Evolutionary conservation across 2,329 filamentous ascomycete genomes (phyloP).

Genomic region (Pyrenophora seminiperda): DNA sequence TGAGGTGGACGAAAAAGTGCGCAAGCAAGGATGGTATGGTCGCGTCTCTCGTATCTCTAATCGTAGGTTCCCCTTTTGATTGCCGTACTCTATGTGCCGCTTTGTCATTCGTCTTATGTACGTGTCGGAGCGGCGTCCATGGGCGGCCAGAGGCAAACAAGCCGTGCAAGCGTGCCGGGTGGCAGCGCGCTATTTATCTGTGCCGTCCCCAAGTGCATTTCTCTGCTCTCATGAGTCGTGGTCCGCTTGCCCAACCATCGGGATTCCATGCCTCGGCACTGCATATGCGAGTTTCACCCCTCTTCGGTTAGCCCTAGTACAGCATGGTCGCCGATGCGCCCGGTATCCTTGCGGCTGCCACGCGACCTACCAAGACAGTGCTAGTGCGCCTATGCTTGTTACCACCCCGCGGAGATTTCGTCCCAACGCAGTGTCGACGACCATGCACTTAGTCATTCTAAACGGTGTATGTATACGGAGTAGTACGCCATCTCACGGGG

Average conservation of each 20-base stretch:
- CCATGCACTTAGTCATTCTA: slow-evolving; percentile 3
- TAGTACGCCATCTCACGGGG: background rate
- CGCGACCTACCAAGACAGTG: slow-evolving; percentile 7
- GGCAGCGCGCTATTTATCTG: background rate
- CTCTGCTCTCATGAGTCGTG: slow-evolving; percentile 1
- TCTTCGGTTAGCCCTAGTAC: slow-evolving; percentile 4
- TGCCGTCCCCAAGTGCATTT: slow-evolving; percentile 1
- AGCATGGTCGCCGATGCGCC: slow-evolving; percentile 12
- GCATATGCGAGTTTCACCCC: slow-evolving; percentile 14
- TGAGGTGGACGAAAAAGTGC: no score
- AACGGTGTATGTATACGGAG: no score
- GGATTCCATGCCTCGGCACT: slow-evolving; percentile 10
- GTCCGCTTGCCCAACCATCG: background rate
- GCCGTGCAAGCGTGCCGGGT: background rate
- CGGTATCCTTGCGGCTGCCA: slow-evolving; percentile 13
- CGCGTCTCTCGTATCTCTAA: background rate
- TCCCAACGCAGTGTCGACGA: slow-evolving; percentile 12
- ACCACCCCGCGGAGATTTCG: slow-evolving; percentile 2
- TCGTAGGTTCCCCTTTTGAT: slow-evolving; percentile 3
- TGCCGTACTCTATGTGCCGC: background rate
- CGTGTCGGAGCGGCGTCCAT: slow-evolving; percentile 1
- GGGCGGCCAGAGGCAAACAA: background rate
- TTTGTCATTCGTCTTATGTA: slow-evolving; percentile 1
- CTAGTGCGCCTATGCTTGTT: slow-evolving; percentile 11
- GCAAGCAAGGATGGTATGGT: background rate